These are phyloP conservation scores for Grosmannia huntii DNA, from an alignment of 2,329 filamentous ascomycete species.

Conservation along the genomic window DNA sequence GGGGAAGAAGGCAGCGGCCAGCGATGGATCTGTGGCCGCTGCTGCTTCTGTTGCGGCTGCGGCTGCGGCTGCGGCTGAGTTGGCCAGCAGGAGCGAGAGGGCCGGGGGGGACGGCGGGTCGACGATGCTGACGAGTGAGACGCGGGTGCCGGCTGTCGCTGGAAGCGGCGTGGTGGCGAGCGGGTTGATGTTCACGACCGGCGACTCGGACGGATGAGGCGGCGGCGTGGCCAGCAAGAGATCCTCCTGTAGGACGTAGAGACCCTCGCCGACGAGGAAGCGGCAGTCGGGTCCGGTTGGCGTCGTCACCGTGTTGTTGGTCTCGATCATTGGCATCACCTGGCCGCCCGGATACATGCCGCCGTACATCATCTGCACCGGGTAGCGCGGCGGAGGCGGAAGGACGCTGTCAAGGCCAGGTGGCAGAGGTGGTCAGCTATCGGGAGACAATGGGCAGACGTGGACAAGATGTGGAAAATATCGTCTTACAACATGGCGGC, in stretches of 20 bases:
- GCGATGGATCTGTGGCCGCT: constrained; percentile 13
- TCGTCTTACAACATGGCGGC: constrained; percentile 9
- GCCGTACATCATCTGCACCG: constrained; percentile 59
- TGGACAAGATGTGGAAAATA: background rate
- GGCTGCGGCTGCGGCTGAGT: constrained; percentile 24
- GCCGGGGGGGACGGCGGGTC: constrained; percentile 41
- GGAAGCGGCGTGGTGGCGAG: constrained; percentile 74
- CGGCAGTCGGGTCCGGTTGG: constrained; percentile 76
- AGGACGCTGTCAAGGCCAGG: constrained; percentile 47
- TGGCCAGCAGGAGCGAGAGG: constrained; percentile 36
- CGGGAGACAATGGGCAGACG: background rate
- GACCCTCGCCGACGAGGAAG: constrained; percentile 91
- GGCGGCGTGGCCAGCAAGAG: constrained; percentile 86
- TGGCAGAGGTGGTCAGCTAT: background rate
- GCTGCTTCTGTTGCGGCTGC: background rate
- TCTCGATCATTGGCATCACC: constrained; percentile 71
- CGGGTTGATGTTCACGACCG: constrained; percentile 77
- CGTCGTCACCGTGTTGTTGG: constrained; percentile 75
- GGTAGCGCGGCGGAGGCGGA: constrained; percentile 77
- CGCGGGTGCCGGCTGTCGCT: constrained; percentile 71
- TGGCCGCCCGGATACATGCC: constrained; percentile 56
- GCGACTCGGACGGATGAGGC: constrained; percentile 87
- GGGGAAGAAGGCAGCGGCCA: constrained; percentile 1
- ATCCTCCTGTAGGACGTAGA: constrained; percentile 83
- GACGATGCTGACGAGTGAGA: constrained; percentile 65